Evolutionary conservation across 1,139 yeast genomes (phyloP).

Genomic region (Blastobotrys arbuscula): DNA sequence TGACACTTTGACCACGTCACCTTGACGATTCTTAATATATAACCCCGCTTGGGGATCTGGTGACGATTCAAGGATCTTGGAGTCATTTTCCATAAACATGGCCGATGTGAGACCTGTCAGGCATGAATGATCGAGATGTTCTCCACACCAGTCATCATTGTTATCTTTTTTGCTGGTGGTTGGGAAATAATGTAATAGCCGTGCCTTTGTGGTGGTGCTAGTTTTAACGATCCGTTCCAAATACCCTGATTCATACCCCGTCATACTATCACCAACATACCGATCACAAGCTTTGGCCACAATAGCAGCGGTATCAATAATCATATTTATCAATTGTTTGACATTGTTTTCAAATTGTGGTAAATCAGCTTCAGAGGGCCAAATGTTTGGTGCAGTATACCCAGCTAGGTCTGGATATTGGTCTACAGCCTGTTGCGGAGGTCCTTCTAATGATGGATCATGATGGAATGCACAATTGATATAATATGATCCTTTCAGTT

Average conservation of each 20-base stretch:
- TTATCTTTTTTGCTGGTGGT: constrained; percentile 12
- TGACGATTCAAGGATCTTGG: constrained; percentile 27
- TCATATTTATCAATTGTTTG: constrained; percentile 39
- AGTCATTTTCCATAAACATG: constrained; percentile 42
- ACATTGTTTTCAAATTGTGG: constrained; percentile 29
- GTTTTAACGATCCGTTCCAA: constrained; percentile 43
- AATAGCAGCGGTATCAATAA: constrained; percentile 45
- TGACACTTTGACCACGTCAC: constrained; percentile 44
- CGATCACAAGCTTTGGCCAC: constrained; percentile 54
- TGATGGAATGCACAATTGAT: constrained; percentile 54
- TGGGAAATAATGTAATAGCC: constrained; percentile 52
- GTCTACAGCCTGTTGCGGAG: constrained; percentile 2
- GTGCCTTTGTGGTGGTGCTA: constrained; percentile 55
- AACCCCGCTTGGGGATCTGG: constrained; percentile 51
- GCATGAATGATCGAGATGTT: constrained; percentile 59
- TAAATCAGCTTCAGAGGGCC: constrained; percentile 45
- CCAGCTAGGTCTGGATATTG: constrained; percentile 33
- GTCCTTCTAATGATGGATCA: constrained; percentile 41
- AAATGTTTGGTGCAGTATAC: constrained; percentile 48
- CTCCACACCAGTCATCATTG: constrained; percentile 53
- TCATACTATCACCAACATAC: constrained; percentile 29
- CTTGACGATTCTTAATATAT: constrained; percentile 47
- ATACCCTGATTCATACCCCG: constrained; percentile 36
- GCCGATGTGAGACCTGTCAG: constrained; percentile 59
- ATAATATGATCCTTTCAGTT: constrained; percentile 54